phyloP scores from a whole-genome alignment of 208 protist genomes.

The Phytomonas sp. region DNA sequence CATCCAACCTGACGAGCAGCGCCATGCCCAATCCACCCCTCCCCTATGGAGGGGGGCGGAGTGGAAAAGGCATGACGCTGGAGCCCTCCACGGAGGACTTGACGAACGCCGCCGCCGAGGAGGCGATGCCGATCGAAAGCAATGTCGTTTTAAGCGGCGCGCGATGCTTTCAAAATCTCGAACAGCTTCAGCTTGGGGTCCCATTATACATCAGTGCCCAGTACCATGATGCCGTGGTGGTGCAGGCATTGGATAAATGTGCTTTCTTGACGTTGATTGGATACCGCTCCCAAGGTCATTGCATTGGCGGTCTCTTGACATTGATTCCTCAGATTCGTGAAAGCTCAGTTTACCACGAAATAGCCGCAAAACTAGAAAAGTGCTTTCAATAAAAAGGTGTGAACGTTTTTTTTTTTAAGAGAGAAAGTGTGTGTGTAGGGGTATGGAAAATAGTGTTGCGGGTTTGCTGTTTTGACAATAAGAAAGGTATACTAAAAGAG shows the following conservation, averaged over 20 bases:
- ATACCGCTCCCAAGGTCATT: slow-evolving; percentile 68
- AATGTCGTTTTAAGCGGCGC: slow-evolving; percentile 78
- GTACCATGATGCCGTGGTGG: slow-evolving; percentile 74
- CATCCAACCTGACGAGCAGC: neutral
- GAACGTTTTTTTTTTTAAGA: neutral
- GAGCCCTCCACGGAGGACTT: neutral
- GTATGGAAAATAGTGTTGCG: neutral
- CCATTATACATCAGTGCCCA: slow-evolving; percentile 71
- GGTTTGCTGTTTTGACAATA: neutral
- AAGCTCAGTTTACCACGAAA: neutral
- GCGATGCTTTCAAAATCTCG: slow-evolving; percentile 67
- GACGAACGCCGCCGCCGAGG: slow-evolving; percentile 10
- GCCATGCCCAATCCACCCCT: neutral
- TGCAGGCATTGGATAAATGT: slow-evolving; percentile 41
- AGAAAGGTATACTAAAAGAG: neutral
- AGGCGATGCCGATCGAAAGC: slow-evolving; percentile 46
- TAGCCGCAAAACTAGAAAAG: neutral
- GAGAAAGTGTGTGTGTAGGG: too few species aligned
- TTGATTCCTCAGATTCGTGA: slow-evolving; percentile 28
- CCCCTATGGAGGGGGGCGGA: neutral
- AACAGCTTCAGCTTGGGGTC: slow-evolving; percentile 57
- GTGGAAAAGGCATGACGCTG: neutral
- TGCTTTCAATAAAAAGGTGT: neutral
- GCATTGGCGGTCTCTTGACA: slow-evolving; percentile 60
- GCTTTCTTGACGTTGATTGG: slow-evolving; percentile 73